These are phyloP conservation scores for Tricholoma saponaceum DNA, from an alignment of 768 basidiomycete species.

Conservation along the genomic window DNA sequence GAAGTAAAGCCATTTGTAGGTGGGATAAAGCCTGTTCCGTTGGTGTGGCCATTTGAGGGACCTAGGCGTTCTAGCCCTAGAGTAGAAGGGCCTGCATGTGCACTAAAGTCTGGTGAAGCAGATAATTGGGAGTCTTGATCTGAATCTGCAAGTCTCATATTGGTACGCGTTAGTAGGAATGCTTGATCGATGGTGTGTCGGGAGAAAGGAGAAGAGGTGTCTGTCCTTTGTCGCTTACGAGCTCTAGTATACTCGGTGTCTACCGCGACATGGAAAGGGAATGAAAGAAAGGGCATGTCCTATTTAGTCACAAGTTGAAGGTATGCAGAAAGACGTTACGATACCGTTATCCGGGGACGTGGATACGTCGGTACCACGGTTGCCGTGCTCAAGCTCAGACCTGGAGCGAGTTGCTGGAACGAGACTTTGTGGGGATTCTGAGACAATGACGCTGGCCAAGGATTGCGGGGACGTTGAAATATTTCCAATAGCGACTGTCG, in stretches of 20 bases:
- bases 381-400: slow-evolving; percentile 55
- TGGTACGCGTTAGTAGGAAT: slow-evolving; percentile 23
- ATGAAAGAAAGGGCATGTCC: slow-evolving; percentile 6
- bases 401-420: slow-evolving; percentile 64
- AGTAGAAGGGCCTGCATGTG: slow-evolving; percentile 53
- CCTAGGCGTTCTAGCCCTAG: slow-evolving; percentile 30
- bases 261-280: slow-evolving; percentile 23
- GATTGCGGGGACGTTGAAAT: slow-evolving; percentile 12
- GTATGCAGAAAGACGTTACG: slow-evolving; percentile 12
- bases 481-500: slow-evolving; percentile 19
- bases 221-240: slow-evolving; percentile 69
- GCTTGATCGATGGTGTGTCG: slow-evolving; percentile 28
- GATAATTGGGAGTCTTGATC: slow-evolving; percentile 44
- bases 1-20: slow-evolving; percentile 31
- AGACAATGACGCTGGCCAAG: slow-evolving; percentile 15
- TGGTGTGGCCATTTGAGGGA: slow-evolving; percentile 34
- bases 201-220: slow-evolving; percentile 31
- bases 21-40: slow-evolving; percentile 37
- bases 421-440: slow-evolving; percentile 37
- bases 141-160: slow-evolving; percentile 51
- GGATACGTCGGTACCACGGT: slow-evolving; percentile 22
- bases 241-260: slow-evolving; percentile 52
- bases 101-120: slow-evolving; percentile 36
- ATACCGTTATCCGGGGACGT: slow-evolving; percentile 32
- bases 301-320: slow-evolving; percentile 12